phyloP scores from a whole-genome alignment of 1,284 basidiomycete genomes.

The Naganishia sp. region DNA sequence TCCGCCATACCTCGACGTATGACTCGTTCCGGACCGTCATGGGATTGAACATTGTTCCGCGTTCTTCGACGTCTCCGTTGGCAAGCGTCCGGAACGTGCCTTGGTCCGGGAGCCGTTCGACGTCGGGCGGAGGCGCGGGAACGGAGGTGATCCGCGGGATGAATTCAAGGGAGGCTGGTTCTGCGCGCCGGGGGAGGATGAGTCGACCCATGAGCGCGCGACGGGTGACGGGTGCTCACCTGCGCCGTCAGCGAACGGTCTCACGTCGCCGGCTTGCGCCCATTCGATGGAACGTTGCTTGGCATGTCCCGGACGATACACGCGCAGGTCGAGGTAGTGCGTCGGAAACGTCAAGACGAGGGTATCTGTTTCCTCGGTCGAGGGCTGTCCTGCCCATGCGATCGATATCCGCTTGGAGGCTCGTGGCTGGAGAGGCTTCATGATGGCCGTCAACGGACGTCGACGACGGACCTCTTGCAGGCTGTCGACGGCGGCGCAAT shows the following conservation, averaged over 20 bases:
- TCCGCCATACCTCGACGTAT: conserved; percentile 45
- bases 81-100: conserved; percentile 39
- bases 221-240: neutral
- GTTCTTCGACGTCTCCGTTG: conserved; percentile 42
- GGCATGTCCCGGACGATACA: conserved; percentile 35
- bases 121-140: conserved; percentile 2
- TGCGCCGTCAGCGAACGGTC: neutral
- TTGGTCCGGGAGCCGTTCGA: conserved; percentile 36
- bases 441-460: neutral
- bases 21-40: conserved; percentile 35
- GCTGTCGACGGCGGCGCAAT: too few relatives aligned
- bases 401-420: conserved; percentile 45
- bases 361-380: conserved; percentile 45
- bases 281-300: conserved; percentile 18
- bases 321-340: conserved; percentile 43
- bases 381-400: conserved; percentile 39
- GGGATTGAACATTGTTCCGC: conserved; percentile 45
- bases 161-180: conserved; percentile 10
- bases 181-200: neutral
- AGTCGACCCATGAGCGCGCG: neutral
- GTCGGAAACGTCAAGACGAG: conserved; percentile 45
- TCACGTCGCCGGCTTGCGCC: conserved; percentile 21
- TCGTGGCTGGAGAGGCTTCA: conserved; percentile 18
- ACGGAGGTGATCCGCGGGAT: conserved; percentile 5
- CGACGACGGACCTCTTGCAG: too few relatives aligned